Evolutionary conservation across 805 yeast species (phyloP).

Genomic region (Candida succiphila): DNA sequence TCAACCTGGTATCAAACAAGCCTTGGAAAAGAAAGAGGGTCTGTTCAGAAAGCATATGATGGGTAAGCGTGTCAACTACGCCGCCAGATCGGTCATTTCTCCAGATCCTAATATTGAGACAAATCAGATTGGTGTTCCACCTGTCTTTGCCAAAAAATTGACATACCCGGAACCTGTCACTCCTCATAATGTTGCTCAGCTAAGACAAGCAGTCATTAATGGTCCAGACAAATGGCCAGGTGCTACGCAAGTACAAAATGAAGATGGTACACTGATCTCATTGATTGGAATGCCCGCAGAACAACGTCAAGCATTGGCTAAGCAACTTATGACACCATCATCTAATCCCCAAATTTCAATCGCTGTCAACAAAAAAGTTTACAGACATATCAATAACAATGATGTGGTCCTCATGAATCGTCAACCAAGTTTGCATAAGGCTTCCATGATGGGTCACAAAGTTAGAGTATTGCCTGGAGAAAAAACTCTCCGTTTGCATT

Average conservation of each 20-base stretch:
- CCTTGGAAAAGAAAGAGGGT: constrained; percentile 97
- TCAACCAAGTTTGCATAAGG: constrained; percentile 98
- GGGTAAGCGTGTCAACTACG: constrained; percentile 99
- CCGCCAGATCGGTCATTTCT: constrained; percentile 98
- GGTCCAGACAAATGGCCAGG: constrained; percentile 99
- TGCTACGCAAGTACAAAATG: constrained; percentile 91
- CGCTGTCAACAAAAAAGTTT: constrained; percentile 82
- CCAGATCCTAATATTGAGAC: constrained; percentile 99
- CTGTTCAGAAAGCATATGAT: constrained; percentile 97
- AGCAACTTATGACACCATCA: constrained; percentile 81
- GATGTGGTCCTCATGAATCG: constrained; percentile 98
- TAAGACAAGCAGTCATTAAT: constrained; percentile 90
- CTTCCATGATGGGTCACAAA: constrained; percentile 99
- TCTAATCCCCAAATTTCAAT: constrained; percentile 39
- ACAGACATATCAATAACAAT: constrained; percentile 86
- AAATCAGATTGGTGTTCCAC: constrained; percentile 97
- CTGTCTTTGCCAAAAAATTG: constrained; percentile 90
- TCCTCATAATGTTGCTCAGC: constrained; percentile 76
- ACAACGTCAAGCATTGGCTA: constrained; percentile 91
- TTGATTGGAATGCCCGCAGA: constrained; percentile 84
- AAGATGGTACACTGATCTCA: constrained; percentile 79
- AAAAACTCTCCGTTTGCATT: constrained; percentile 91
- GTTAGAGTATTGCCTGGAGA: constrained; percentile 96
- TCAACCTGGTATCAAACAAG: constrained; percentile 94
- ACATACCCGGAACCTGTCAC: constrained; percentile 99